Conservation (phyloP, 2,329 filamentous ascomycete genomes). For the Furcasterigmium furcatum region DNA sequence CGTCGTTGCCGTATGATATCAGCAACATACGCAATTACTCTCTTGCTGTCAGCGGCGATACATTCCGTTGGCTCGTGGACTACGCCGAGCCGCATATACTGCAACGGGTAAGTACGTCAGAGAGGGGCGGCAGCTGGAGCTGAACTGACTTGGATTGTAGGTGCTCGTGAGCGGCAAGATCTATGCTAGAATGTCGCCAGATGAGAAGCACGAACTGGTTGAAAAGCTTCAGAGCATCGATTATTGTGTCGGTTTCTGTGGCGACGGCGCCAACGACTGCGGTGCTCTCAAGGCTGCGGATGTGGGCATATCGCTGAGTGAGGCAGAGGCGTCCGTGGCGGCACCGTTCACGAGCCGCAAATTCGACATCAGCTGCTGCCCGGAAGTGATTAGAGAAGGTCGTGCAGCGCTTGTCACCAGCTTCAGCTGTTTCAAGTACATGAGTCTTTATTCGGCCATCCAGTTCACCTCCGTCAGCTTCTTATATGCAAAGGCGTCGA, state of each 20-base stretch:
- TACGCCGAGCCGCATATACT: constrained; percentile 80
- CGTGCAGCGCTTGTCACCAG: constrained; percentile 94
- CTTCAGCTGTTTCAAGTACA: constrained; percentile 99
- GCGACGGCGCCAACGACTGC: constrained; percentile 96
- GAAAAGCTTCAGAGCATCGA: constrained; percentile 96
- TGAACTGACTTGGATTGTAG: constrained; percentile 29
- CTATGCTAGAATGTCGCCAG: constrained; percentile 97
- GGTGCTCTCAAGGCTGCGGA: constrained; percentile 95
- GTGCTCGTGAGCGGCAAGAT: constrained; percentile 92
- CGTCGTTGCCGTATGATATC: constrained; percentile 82
- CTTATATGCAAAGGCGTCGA: constrained; percentile 88
- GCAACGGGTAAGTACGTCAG: constrained; percentile 60
- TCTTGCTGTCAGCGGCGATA: constrained; percentile 85
- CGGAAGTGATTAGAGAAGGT: constrained; percentile 91
- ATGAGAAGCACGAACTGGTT: constrained; percentile 96
- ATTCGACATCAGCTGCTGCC: constrained; percentile 95
- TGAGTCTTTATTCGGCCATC: constrained; percentile 98
- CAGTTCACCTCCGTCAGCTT: constrained; percentile 98
- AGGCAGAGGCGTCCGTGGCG: constrained; percentile 97
- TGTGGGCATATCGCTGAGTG: constrained; percentile 93
- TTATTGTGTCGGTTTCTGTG: constrained; percentile 94
- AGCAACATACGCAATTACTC: constrained; percentile 81
- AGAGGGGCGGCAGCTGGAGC: too few relatives aligned
- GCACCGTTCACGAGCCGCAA: constrained; percentile 93
- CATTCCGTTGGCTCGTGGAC: constrained; percentile 95